Conservation (phyloP, 805 yeast species). For the Pichia pseudocactophila region DNA sequence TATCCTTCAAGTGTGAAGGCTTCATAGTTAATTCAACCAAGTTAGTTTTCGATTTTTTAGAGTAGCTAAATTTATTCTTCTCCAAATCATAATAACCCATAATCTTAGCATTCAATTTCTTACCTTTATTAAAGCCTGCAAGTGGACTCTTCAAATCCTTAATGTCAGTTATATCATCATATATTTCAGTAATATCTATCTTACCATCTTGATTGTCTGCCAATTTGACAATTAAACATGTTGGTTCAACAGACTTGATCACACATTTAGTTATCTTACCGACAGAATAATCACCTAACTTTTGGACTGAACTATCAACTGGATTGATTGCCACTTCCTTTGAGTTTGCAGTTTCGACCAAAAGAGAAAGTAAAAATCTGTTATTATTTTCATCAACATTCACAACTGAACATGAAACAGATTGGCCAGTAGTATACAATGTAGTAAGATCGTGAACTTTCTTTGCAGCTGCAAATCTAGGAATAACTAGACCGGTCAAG, state of each 20-base stretch:
- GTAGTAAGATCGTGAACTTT: constrained; percentile 44
- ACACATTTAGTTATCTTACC: constrained; percentile 56
- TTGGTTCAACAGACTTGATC: constrained; percentile 49
- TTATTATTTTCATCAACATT: constrained; percentile 59
- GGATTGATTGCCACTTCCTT: constrained; percentile 42
- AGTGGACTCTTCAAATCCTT: constrained; percentile 52
- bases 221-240: constrained; percentile 65
- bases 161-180: constrained; percentile 45
- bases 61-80: constrained; percentile 56
- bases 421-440: constrained; percentile 55
- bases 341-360: constrained; percentile 22
- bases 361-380: constrained; percentile 62
- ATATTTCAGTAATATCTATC: constrained; percentile 65
- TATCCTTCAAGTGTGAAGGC: constrained; percentile 21
- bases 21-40: constrained; percentile 51
- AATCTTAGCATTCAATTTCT: constrained; percentile 50
- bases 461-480: constrained; percentile 55
- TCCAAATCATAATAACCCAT: constrained; percentile 72
- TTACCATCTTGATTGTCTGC: constrained; percentile 78
- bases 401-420: constrained; percentile 59
- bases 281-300: constrained; percentile 41
- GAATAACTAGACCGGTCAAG: constrained; percentile 75
- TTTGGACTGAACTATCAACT: constrained; percentile 43
- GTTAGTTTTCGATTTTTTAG: constrained; percentile 43
- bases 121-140: constrained; percentile 47